phyloP scores from a whole-genome alignment of 371 early-diverging fungal species.

The Lichtheimia ramosa region DNA sequence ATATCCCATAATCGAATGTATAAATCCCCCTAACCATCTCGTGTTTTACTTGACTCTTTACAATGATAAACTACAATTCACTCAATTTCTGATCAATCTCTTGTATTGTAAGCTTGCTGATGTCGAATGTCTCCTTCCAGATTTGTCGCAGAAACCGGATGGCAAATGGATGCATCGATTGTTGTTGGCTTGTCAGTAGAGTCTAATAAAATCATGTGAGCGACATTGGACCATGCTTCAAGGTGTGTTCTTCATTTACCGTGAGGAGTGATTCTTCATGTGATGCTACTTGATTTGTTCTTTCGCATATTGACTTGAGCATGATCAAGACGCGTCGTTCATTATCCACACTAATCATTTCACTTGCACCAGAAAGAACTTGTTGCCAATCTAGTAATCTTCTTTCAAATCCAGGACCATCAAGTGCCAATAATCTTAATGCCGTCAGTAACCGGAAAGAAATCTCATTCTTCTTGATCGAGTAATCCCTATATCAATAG shows the following conservation, averaged over 20 bases:
- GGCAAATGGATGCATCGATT: constrained; percentile 17
- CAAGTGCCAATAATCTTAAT: constrained; percentile 43
- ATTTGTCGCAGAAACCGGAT: constrained; percentile 19
- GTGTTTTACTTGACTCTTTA: background rate
- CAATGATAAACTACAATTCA: background rate
- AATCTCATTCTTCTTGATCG: constrained; percentile 48
- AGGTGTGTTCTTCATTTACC: constrained; percentile 8
- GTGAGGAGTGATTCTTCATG: constrained; percentile 9
- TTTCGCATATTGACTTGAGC: constrained; percentile 32
- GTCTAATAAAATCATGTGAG: background rate
- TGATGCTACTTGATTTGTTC: constrained; percentile 11
- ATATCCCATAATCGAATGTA: background rate
- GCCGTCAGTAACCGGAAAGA: constrained; percentile 53
- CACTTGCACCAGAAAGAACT: constrained; percentile 54
- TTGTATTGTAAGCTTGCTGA: constrained; percentile 11
- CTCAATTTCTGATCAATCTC: constrained; percentile 17
- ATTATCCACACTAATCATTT: constrained; percentile 50
- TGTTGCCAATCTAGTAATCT: constrained; percentile 54
- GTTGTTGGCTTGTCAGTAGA: background rate
- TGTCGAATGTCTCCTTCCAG: constrained; percentile 28
- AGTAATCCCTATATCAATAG: constrained; percentile 47
- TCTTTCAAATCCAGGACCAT: constrained; percentile 32
- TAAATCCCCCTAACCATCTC: background rate
- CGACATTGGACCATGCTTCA: background rate
- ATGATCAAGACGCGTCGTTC: constrained; percentile 45